Conservation (phyloP, 768 basidiomycete species). For the Crassisporium funariophilum region DNA sequence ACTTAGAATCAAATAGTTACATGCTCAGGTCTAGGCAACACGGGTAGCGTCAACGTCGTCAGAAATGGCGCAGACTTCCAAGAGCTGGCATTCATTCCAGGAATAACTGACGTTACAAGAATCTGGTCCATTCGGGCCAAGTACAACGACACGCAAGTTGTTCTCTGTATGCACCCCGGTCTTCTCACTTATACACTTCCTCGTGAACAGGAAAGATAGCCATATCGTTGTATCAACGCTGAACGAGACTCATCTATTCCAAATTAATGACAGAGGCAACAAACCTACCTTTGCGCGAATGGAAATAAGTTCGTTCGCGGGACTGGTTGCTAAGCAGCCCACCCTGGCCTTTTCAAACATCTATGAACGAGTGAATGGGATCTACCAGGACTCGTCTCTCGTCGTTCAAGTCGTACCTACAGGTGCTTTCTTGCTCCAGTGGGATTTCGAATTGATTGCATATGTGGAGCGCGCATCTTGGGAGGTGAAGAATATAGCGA, state of each 20-base stretch:
- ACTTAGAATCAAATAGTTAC: slow-evolving; percentile 78
- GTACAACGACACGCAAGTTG: slow-evolving; percentile 52
- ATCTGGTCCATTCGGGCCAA: slow-evolving; percentile 62
- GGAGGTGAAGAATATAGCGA: slow-evolving; percentile 18
- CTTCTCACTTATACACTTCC: slow-evolving; percentile 4
- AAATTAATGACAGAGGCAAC: slow-evolving; percentile 42
- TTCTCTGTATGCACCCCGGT: neutral
- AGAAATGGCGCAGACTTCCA: slow-evolving; percentile 82
- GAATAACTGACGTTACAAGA: slow-evolving; percentile 54
- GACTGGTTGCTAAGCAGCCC: slow-evolving; percentile 48
- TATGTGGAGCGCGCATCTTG: slow-evolving; percentile 47
- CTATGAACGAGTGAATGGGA: slow-evolving; percentile 33
- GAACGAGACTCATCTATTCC: slow-evolving; percentile 54
- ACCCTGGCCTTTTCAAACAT: slow-evolving; percentile 72
- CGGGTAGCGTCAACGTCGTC: slow-evolving; percentile 76
- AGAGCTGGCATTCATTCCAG: slow-evolving; percentile 59
- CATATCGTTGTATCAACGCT: slow-evolving; percentile 65
- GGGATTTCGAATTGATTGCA: slow-evolving; percentile 44
- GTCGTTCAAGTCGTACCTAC: slow-evolving; percentile 74
- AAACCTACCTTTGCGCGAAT: slow-evolving; percentile 43
- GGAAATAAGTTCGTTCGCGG: slow-evolving; percentile 33
- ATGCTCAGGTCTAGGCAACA: slow-evolving; percentile 79
- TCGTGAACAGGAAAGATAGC: slow-evolving; percentile 46
- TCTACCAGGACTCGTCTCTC: slow-evolving; percentile 50
- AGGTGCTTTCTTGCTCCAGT: slow-evolving; percentile 58